Evolutionary conservation across 441 rosid genomes (phyloP), one percentile per base, ranked within the genome.

Genomic region (Raphanus hybrid): DNA sequence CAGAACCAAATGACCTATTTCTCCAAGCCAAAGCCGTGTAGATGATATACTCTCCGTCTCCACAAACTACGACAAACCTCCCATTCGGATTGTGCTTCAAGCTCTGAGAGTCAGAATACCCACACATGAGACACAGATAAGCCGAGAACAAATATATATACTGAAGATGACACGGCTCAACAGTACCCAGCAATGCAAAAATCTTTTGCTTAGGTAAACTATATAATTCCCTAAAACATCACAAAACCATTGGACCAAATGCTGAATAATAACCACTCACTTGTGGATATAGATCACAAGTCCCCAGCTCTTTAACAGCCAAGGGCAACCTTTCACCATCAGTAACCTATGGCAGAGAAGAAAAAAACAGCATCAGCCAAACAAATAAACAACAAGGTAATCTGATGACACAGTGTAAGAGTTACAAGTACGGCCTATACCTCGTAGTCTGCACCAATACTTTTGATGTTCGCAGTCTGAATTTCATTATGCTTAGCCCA

Each of bases 401-500:
- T 39, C 37, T 48, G 15, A 7, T 57, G 67, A 70, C 66, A 74
- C 7, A 58, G 18, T 35, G 64, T 9, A 41, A 50, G 58, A 32
- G 9, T 0, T 37, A 69, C 16, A 71, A 60, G 16, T 14, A 32
- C 14, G 57, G 45, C 72, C 8, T 82, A 66, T 57, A 91, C 99
- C 99, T 92, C 99, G 78, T 82, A 90, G 87, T 90, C 97, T 78
- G 98, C 96, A 71, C 97, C 99, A 64, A 96, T 92, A 81, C 89
- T 93, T 92, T 92, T 93, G 83, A 96, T 89, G 83, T 96, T 96
- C 70, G 93, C 97, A 57, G 99, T 93, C 82, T 96, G 99, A 82
- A 96, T 90, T 86, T 96, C 99, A 85, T 96, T 95, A 82, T 95
- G 99, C 86, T 93, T 93, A 12, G 99, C 98, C 99, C 99, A 93